A percentile compares a stretch with the other conserved stretches of the same genome.
These are phyloP conservation scores for Pythium monospermum DNA, from an alignment of 352 stramenopile genomes.

Conservation along the genomic window DNA sequence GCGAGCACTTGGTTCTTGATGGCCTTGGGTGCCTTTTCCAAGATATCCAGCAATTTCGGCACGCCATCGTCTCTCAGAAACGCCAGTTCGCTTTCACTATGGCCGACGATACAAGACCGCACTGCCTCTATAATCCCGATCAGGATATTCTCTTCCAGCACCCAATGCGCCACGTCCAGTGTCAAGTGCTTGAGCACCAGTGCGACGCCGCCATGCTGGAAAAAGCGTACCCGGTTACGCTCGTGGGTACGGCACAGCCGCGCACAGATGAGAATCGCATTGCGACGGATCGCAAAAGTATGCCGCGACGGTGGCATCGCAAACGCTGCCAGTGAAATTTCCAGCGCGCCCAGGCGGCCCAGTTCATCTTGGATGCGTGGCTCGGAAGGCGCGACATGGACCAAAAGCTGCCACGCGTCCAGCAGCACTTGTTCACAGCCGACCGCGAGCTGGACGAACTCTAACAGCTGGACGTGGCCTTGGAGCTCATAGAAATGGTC, in stretches of 20 bases:
- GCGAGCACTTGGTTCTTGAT: slow-evolving; percentile 60
- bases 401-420: slow-evolving; percentile 48
- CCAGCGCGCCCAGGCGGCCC: slow-evolving; percentile 38
- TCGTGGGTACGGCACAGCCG: slow-evolving; percentile 51
- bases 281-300: slow-evolving; percentile 60
- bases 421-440: slow-evolving; percentile 34
- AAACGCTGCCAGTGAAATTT: slow-evolving; percentile 49
- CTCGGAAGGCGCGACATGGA: slow-evolving; percentile 32
- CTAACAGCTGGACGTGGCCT: slow-evolving; percentile 41
- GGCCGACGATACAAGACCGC: slow-evolving; percentile 54
- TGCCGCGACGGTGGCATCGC: slow-evolving; percentile 35
- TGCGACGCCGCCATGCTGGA: slow-evolving; percentile 37
- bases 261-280: slow-evolving; percentile 52
- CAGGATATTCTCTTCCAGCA: slow-evolving; percentile 69
- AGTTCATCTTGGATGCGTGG: slow-evolving; percentile 41
- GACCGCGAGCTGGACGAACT: slow-evolving; percentile 39
- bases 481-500: slow-evolving; percentile 57
- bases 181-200: slow-evolving; percentile 36
- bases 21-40: slow-evolving; percentile 43
- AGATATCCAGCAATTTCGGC: slow-evolving; percentile 49
- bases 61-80: slow-evolving; percentile 66
- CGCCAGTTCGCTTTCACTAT: slow-evolving; percentile 39
- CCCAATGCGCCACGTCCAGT: slow-evolving; percentile 41
- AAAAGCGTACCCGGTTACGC: slow-evolving; percentile 47
- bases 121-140: slow-evolving; percentile 60